Conservation (phyloP, 148 eudicot genomes). For the Chenopodium quinoa region DNA sequence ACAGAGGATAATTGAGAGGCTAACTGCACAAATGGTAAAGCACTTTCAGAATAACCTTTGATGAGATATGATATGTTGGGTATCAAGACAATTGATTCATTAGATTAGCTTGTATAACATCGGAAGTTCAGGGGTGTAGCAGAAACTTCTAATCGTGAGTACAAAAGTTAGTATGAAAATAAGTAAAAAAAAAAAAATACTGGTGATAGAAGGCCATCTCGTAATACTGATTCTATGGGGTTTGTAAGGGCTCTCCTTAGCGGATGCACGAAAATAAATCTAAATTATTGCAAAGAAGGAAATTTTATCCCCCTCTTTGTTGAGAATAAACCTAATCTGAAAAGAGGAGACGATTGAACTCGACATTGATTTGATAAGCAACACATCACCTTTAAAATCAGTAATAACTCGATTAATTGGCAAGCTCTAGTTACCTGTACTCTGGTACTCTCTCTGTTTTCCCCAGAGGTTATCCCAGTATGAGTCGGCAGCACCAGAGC, state of each 20-base stretch:
- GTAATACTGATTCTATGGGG: background rate
- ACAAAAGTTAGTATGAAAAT: background rate
- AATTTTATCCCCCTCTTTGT: background rate
- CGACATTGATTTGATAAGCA: background rate
- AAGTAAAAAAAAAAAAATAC: background rate
- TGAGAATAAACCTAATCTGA: background rate
- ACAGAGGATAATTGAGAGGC: no score
- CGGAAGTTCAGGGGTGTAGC: background rate
- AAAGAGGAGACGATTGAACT: background rate
- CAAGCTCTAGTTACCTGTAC: conserved; percentile 44
- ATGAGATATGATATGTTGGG: background rate
- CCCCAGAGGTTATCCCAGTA: conserved; percentile 84
- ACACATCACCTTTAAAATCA: background rate
- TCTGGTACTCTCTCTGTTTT: conserved; percentile 46
- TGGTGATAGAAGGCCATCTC: background rate
- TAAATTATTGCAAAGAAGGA: no score
- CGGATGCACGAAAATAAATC: background rate
- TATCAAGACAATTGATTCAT: background rate
- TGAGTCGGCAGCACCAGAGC: conserved; percentile 44
- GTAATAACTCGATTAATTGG: background rate
- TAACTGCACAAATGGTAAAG: no score
- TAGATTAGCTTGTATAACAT: background rate
- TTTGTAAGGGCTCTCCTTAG: background rate
- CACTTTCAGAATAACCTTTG: no score
- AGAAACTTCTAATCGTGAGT: background rate